A percentile compares a stretch with the other conserved stretches of the same genome.
Conservation (phyloP, 129 eudicot genomes). For the Erigeron canadensis region DNA sequence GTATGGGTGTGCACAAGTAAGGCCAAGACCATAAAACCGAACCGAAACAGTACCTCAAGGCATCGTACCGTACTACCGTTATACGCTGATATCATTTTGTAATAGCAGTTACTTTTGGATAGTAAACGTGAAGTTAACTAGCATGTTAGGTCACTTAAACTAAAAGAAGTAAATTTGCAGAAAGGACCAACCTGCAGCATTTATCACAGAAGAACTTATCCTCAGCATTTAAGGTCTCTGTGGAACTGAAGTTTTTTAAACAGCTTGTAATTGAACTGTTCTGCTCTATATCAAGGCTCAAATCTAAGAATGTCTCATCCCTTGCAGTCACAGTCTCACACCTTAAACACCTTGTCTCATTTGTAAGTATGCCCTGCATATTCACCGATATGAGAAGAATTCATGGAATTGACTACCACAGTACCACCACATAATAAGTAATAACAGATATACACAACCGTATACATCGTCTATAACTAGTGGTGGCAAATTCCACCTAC, state of each 20-base stretch:
- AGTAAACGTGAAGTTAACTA: no score
- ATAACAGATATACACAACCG: not conserved
- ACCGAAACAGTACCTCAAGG: no score
- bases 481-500: not conserved
- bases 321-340: conserved; percentile 83
- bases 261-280: conserved; percentile 77
- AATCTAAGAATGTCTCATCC: conserved; percentile 68
- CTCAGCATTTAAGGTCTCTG: conserved; percentile 84
- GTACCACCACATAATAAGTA: not conserved
- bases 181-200: conserved; percentile 61
- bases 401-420: not conserved
- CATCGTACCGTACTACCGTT: no score
- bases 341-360: conserved; percentile 68
- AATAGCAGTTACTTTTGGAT: no score
- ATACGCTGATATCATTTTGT: no score
- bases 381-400: not conserved
- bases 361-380: conserved; percentile 64
- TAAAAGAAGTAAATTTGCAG: not conserved
- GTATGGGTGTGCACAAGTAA: no score
- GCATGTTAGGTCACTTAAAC: no score
- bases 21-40: no score
- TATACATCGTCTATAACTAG: conserved; percentile 9
- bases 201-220: conserved; percentile 89
- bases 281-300: conserved; percentile 78
- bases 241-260: conserved; percentile 73